A percentile compares a stretch with the other conserved stretches of the same genome.
Conservation (phyloP, 257 asterid species). For the Solanum raphanifolium region DNA sequence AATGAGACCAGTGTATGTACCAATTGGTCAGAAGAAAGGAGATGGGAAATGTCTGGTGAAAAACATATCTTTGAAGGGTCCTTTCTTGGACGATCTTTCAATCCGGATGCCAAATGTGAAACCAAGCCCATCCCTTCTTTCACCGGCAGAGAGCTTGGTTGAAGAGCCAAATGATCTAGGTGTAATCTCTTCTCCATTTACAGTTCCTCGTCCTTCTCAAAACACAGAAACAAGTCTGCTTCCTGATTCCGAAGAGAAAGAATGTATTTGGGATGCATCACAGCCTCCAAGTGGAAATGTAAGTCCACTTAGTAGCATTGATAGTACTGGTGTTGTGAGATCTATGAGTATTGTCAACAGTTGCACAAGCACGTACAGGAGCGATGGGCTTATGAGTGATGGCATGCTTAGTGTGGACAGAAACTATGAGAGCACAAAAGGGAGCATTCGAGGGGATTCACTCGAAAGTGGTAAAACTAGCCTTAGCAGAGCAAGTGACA, state of each 20-base stretch:
- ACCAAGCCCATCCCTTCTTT: conserved; percentile 18
- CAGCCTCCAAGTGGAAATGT: conserved; percentile 46
- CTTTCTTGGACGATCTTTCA: conserved; percentile 45
- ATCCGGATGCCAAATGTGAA: conserved; percentile 36
- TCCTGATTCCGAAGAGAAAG: conserved; percentile 34
- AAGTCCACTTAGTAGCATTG: conserved; percentile 48
- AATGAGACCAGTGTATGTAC: conserved; percentile 67
- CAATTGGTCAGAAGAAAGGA: conserved; percentile 43
- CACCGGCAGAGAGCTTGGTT: conserved; percentile 20
- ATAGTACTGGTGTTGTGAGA: conserved; percentile 26
- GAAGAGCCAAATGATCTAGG: conserved; percentile 25
- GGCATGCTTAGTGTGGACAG: conserved; percentile 42
- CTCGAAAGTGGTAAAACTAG: conserved; percentile 44
- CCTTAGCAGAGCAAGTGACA: conserved; percentile 38
- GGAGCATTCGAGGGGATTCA: conserved; percentile 33
- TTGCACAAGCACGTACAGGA: conserved; percentile 29
- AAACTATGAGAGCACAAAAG: conserved; percentile 28
- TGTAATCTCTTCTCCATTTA: conserved; percentile 21
- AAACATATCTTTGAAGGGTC: conserved; percentile 49
- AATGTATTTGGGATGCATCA: conserved; percentile 45
- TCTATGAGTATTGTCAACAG: conserved; percentile 37
- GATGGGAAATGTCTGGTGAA: conserved; percentile 43
- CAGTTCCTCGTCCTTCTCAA: conserved; percentile 30
- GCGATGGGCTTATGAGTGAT: conserved; percentile 43
- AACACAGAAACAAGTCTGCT: conserved; percentile 22